Evolutionary conservation across 1,284 basidiomycete genomes (phyloP), one percentile per base, ranked within the genome.

Genomic region (Bondarzewia mesenterica): DNA sequence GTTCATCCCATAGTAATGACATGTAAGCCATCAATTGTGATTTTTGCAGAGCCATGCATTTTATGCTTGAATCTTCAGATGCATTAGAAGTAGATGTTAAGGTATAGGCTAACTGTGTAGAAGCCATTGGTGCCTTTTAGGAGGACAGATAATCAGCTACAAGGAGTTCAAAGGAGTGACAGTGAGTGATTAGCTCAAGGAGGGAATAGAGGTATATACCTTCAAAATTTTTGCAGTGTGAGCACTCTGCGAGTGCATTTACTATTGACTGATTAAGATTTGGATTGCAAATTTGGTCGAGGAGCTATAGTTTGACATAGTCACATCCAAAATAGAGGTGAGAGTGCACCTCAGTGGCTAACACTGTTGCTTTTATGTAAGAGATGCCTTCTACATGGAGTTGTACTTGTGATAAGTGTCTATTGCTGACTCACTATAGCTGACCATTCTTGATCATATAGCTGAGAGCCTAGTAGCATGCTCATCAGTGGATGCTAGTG

Each of bases 111-210:
- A 0, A 67, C 20, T 5, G 54, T 64, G 3, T 56, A 49, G 52
- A 57, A 63, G 1, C 63, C 63, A 0, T 67, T 64, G 36, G 60
- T 64, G 3, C 64, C 68, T 20, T 46, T 48, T 12, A 64, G 64
- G 48, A 69, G 52, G 63, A 60, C 3, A 70, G 53, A 32, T 64
- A 64, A 52, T 70, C 62, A 2, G 58, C 60, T 1, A 63, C 63
- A 7, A 70, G 32, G 5, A 69, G 56, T 35, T 67, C 58, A 47
- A 69, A 67, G 2, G 67, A 67, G 44, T 62, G 63, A 2, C 60
- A 52, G 7, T 66, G 50, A 0, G 58, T 63, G 43, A 72, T 65
- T 1, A 68, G 68, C 20, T 69, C 52, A 3, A 71, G 51, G 0
- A 68, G 55, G 0, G 65, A 52, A 43, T 66, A 56, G 2, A 66